These are phyloP conservation scores for Themeda triandra DNA, from an alignment of 176 grass and related monocot species.

Conservation along the genomic window DNA sequence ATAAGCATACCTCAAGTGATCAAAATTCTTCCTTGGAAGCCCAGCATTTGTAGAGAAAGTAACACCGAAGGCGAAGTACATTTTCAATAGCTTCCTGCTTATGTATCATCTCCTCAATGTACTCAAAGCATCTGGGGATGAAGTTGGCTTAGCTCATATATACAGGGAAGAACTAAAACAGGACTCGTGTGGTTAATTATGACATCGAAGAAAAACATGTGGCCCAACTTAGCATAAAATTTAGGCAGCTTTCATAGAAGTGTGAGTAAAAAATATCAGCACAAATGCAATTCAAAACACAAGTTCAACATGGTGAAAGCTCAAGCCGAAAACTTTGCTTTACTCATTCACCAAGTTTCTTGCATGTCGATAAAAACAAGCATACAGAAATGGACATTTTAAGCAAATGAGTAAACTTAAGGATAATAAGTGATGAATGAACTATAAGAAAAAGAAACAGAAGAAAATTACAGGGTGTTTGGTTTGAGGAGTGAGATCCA, in stretches of 20 bases:
- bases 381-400: neutral
- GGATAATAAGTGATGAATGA: too few species aligned
- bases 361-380: neutral
- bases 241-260: neutral
- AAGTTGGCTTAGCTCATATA: slow-evolving; percentile 11
- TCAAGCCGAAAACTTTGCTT: neutral
- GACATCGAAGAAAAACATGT: neutral
- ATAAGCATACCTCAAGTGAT: slow-evolving; percentile 79
- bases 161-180: neutral
- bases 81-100: slow-evolving; percentile 91
- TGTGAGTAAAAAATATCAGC: neutral
- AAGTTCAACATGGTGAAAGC: neutral
- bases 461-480: neutral
- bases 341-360: neutral
- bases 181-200: neutral
- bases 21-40: slow-evolving; percentile 84
- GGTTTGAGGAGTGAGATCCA: neutral
- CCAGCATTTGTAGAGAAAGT: slow-evolving; percentile 92
- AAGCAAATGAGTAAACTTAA: slow-evolving; percentile 2
- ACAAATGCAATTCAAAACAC: neutral
- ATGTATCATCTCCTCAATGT: slow-evolving; percentile 97
- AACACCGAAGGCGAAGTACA: slow-evolving; percentile 84
- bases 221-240: neutral
- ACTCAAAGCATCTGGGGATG: slow-evolving; percentile 83
- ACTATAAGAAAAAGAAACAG: too few species aligned